Evolutionary conservation across 129 eudicot genomes (phyloP).

Genomic region (Kitagawia praeruptora): DNA sequence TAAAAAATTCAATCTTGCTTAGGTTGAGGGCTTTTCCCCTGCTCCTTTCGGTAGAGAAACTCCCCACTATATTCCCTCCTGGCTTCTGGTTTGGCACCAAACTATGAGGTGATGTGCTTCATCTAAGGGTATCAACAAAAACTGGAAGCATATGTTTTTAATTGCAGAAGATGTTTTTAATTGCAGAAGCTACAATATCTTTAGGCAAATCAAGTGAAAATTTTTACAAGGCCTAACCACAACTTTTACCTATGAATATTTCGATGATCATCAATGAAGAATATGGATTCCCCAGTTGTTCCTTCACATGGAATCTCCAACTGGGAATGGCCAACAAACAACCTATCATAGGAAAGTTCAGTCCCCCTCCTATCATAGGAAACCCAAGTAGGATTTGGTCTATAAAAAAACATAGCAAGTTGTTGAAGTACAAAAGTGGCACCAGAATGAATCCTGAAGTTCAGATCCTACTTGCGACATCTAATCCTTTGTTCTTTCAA

Average conservation of each 20-base stretch:
- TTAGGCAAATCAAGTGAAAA: background rate
- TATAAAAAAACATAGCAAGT: no score
- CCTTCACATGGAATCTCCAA: no score
- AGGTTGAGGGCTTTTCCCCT: constrained; percentile 32
- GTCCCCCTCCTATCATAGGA: no score
- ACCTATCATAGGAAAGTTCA: no score
- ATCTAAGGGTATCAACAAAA: background rate
- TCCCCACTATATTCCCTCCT: constrained; percentile 17
- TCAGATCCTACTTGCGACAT: no score
- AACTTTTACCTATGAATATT: background rate
- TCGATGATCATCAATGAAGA: constrained; percentile 11
- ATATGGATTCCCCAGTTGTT: constrained; percentile 21
- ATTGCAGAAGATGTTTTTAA: no score
- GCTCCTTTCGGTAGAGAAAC: constrained; percentile 20
- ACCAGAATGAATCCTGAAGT: no score
- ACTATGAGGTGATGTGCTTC: constrained; percentile 24
- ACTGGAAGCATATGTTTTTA: background rate
- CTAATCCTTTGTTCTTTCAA: no score
- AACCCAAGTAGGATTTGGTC: no score
- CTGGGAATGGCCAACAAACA: no score
- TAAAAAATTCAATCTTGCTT: constrained; percentile 17
- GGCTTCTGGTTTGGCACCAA: constrained; percentile 43
- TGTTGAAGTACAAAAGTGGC: no score
- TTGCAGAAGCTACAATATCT: background rate
- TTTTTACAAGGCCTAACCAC: background rate